These are phyloP conservation scores for Allomyces macrogynus DNA, from an alignment of 192 early-diverging fungal species.

Conservation along the genomic window DNA sequence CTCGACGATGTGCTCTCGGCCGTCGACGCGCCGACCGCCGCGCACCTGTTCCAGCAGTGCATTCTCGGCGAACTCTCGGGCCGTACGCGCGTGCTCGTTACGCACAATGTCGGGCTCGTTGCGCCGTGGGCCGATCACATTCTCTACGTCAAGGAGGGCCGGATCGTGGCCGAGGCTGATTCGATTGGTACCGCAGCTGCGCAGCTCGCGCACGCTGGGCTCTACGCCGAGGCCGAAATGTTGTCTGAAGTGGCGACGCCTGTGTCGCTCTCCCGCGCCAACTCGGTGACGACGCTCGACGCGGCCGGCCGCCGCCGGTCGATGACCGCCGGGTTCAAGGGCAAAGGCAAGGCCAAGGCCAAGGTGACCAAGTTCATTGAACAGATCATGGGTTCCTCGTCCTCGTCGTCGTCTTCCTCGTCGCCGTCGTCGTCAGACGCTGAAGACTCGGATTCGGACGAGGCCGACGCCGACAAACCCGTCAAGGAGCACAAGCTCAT, in stretches of 20 bases:
- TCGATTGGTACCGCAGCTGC: slow-evolving; percentile 23
- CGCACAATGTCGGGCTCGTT: slow-evolving; percentile 58
- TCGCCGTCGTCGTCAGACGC: slow-evolving; percentile 3
- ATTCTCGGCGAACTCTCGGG: slow-evolving; percentile 47
- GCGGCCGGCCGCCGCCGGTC: slow-evolving; percentile 4
- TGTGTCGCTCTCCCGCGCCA: background rate
- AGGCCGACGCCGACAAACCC: slow-evolving; percentile 11
- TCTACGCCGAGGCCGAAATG: slow-evolving; percentile 13
- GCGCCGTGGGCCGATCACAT: slow-evolving; percentile 30
- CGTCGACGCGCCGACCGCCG: slow-evolving; percentile 85
- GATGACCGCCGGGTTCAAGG: slow-evolving; percentile 17
- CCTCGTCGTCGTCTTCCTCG: background rate
- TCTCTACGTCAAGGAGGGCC: slow-evolving; percentile 40
- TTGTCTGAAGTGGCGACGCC: slow-evolving; percentile 12
- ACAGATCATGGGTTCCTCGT: slow-evolving; percentile 3
- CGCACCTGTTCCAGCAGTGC: slow-evolving; percentile 58
- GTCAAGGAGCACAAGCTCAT: slow-evolving; percentile 31
- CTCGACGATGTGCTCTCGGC: slow-evolving; percentile 85
- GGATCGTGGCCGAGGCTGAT: slow-evolving; percentile 11
- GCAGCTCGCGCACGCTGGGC: slow-evolving; percentile 16
- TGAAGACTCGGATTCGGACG: slow-evolving; percentile 15
- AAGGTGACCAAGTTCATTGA: slow-evolving; percentile 3
- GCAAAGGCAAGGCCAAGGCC: slow-evolving; percentile 13
- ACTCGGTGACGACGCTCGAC: too few species aligned
- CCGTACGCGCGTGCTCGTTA: slow-evolving; percentile 75